A percentile compares a stretch with the other conserved stretches of the same genome.
Evolutionary conservation across 2,329 filamentous ascomycete species (phyloP).

Genomic region (Chrysoporthe austroafricana): DNA sequence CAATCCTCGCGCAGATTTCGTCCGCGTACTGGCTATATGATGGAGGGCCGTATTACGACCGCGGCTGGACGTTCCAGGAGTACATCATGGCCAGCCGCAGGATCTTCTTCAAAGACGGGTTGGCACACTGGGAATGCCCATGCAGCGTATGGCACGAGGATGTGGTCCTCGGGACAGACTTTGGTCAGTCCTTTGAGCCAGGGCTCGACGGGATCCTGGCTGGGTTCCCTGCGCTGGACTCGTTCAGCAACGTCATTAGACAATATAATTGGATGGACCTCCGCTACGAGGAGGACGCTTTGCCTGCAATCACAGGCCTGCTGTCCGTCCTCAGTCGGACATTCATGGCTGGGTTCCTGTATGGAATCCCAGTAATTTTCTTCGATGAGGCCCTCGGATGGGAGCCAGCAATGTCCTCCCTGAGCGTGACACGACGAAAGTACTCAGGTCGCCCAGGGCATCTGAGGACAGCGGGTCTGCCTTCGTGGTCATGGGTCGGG

Average conservation of each 20-base stretch:
- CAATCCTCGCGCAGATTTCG: not conserved
- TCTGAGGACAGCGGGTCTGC: not conserved
- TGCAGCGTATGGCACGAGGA: constrained; percentile 9
- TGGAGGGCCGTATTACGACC: not conserved
- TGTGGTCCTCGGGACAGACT: not conserved
- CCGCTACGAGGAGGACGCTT: constrained; percentile 28
- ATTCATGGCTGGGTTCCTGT: constrained; percentile 31
- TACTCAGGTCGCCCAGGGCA: not conserved
- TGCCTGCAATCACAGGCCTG: constrained; percentile 26
- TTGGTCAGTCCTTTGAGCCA: not conserved
- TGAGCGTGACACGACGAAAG: no score
- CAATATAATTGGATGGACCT: constrained; percentile 1
- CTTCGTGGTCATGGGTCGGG: constrained; percentile 22
- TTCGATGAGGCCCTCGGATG: constrained; percentile 30
- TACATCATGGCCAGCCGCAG: not conserved
- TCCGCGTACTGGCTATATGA: not conserved
- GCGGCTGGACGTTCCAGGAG: constrained; percentile 18
- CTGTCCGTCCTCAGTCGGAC: constrained; percentile 13
- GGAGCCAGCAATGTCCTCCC: not conserved
- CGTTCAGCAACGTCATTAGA: not conserved
- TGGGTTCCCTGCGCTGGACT: not conserved
- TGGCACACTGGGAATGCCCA: constrained; percentile 4
- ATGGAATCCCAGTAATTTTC: constrained; percentile 29
- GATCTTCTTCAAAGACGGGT: not conserved
- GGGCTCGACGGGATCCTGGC: not conserved